Evolutionary conservation across 2,329 filamentous ascomycete species (phyloP).

Genomic region (Colletotrichum eremochloae): DNA sequence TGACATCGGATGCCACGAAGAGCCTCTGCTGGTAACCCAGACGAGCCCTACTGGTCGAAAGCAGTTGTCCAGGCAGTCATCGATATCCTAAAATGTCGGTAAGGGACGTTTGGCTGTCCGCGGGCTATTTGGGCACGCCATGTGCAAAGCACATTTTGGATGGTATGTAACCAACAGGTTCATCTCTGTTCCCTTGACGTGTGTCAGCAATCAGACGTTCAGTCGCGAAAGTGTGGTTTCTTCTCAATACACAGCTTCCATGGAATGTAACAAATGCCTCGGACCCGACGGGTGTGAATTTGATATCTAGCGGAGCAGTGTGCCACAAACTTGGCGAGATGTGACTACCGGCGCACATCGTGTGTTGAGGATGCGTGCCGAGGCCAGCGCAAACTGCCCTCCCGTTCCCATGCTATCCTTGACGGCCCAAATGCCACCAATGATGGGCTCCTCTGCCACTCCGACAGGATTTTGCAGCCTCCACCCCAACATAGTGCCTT

Average conservation of each 20-base stretch:
- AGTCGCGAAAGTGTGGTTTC: slow-evolving; percentile 8
- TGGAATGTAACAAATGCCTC: slow-evolving; percentile 74
- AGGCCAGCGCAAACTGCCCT: slow-evolving; percentile 61
- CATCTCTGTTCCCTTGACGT: slow-evolving; percentile 55
- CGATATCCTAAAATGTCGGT: slow-evolving; percentile 66
- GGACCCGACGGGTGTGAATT: slow-evolving; percentile 67
- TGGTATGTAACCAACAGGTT: slow-evolving; percentile 61
- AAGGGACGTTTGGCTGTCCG: slow-evolving; percentile 60
- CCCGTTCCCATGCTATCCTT: slow-evolving; percentile 64
- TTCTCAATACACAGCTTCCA: slow-evolving; percentile 66
- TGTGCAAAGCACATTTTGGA: slow-evolving; percentile 56
- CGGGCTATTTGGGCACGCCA: slow-evolving; percentile 55
- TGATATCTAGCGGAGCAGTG: slow-evolving; percentile 76
- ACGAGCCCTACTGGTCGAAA: slow-evolving; percentile 66
- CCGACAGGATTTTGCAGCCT: slow-evolving; percentile 79
- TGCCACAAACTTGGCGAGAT: slow-evolving; percentile 68
- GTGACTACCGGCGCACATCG: slow-evolving; percentile 56
- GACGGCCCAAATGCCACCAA: slow-evolving; percentile 67
- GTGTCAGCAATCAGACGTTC: slow-evolving; percentile 17
- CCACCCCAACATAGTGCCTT: slow-evolving; percentile 68
- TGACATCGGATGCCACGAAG: slow-evolving; percentile 66
- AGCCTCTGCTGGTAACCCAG: slow-evolving; percentile 57
- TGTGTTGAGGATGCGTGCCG: slow-evolving; percentile 53
- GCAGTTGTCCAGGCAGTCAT: slow-evolving; percentile 61
- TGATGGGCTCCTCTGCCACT: slow-evolving; percentile 68